Conservation (phyloP, 2,329 filamentous ascomycete species). For the Colletotrichum lentis region DNA sequence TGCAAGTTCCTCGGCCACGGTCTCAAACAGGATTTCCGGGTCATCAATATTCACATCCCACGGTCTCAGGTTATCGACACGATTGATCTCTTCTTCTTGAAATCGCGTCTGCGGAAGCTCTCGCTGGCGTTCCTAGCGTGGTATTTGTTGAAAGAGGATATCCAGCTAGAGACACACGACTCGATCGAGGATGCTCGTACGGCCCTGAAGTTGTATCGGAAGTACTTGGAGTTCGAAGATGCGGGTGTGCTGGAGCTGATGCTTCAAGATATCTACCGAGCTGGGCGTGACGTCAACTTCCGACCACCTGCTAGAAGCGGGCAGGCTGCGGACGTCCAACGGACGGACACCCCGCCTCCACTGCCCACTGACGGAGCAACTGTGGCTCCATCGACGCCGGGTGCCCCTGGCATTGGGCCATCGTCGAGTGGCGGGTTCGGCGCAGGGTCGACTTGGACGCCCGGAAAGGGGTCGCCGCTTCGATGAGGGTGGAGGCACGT, state of each 20-base stretch:
- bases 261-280: constrained; percentile 83
- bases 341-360: constrained; percentile 63
- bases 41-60: constrained; percentile 97
- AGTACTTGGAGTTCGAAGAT: constrained; percentile 88
- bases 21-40: constrained; percentile 93
- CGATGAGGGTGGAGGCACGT: background rate
- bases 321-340: constrained; percentile 48
- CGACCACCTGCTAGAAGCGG: constrained; percentile 60
- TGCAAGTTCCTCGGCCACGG: constrained; percentile 95
- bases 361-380: constrained; percentile 49
- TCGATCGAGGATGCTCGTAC: constrained; percentile 95
- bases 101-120: constrained; percentile 81
- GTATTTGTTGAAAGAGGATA: constrained; percentile 90
- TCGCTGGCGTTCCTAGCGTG: constrained; percentile 92
- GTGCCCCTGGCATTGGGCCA: constrained; percentile 43
- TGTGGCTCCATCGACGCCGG: constrained; percentile 57
- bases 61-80: constrained; percentile 92
- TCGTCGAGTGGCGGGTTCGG: constrained; percentile 51
- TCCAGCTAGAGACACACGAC: constrained; percentile 92
- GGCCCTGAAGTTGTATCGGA: constrained; percentile 85
- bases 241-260: constrained; percentile 84
- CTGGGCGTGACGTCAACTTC: constrained; percentile 58
- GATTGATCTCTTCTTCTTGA: constrained; percentile 87
- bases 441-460: constrained; percentile 54
- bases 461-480: constrained; percentile 49